phyloP scores from a whole-genome alignment of 225 moss, liverwort and hornwort species.

The Ulota crispa region DNA sequence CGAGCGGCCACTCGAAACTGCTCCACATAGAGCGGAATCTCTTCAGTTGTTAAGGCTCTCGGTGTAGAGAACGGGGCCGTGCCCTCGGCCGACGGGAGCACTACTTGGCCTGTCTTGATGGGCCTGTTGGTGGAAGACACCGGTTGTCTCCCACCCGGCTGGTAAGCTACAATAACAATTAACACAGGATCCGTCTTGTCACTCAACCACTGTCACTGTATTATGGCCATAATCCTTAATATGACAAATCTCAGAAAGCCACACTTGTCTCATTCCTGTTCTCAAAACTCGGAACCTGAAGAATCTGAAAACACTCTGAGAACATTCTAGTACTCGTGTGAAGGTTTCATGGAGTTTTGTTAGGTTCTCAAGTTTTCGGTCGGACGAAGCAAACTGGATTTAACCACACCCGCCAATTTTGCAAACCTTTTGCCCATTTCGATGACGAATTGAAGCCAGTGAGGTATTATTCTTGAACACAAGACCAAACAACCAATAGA shows the following conservation, averaged over 20 bases:
- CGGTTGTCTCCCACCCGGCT: conserved; percentile 32
- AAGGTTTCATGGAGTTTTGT: no score
- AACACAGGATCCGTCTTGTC: no score
- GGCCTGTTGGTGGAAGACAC: conserved; percentile 34
- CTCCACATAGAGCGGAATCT: conserved; percentile 35
- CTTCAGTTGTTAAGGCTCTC: conserved; percentile 39
- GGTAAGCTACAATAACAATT: conserved; percentile 34
- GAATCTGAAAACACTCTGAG: no score
- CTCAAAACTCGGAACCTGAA: not conserved
- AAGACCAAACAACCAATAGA: no score
- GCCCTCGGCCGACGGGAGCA: conserved; percentile 13
- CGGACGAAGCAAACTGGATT: not conserved
- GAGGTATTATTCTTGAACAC: not conserved
- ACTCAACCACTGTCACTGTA: not conserved
- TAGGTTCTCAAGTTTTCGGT: not conserved
- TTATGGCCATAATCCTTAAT: no score
- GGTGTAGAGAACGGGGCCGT: conserved; percentile 31
- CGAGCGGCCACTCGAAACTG: conserved; percentile 41
- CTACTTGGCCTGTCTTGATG: conserved; percentile 19
- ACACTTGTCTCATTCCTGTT: not conserved
- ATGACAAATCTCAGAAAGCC: not conserved
- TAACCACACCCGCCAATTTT: not conserved
- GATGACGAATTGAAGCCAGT: no score
- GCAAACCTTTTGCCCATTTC: not conserved
- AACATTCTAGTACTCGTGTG: no score